These are phyloP conservation scores for Cryptococcus neoformans DNA, from an alignment of 1,284 basidiomycete genomes.

Conservation along the genomic window DNA sequence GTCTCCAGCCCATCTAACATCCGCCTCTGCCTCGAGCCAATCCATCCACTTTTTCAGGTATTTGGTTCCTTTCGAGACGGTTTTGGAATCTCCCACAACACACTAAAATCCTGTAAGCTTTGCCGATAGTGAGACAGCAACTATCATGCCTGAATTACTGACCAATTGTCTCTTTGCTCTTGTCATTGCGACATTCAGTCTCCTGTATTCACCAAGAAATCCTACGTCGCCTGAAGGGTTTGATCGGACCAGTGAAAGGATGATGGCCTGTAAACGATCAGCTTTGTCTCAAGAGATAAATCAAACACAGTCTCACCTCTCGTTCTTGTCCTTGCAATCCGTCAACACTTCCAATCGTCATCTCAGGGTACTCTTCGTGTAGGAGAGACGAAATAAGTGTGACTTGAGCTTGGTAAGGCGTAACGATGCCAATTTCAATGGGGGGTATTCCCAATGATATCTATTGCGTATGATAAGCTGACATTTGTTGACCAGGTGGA, in stretches of 20 bases:
- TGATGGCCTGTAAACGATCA: slow-evolving; percentile 59
- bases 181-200: slow-evolving; percentile 95
- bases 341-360: slow-evolving; percentile 89
- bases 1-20: slow-evolving; percentile 74
- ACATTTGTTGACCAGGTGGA: not conserved
- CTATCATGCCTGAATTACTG: slow-evolving; percentile 23
- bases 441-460: slow-evolving; percentile 66
- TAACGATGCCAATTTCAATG: slow-evolving; percentile 80
- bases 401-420: slow-evolving; percentile 94
- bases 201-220: slow-evolving; percentile 82
- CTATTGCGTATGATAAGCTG: slow-evolving; percentile 47
- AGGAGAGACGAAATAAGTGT: slow-evolving; percentile 70
- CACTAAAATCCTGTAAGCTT: slow-evolving; percentile 57
- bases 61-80: slow-evolving; percentile 72
- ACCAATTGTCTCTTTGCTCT: slow-evolving; percentile 85
- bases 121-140: no score
- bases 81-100: slow-evolving; percentile 85
- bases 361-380: slow-evolving; percentile 64
- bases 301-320: slow-evolving; percentile 29
- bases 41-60: slow-evolving; percentile 85
- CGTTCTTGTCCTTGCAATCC: slow-evolving; percentile 88
- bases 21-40: slow-evolving; percentile 86
- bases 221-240: slow-evolving; percentile 83
- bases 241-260: slow-evolving; percentile 83
- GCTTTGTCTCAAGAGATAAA: not conserved